phyloP scores from a whole-genome alignment of 306 rosid genomes.

The Vigna radiata region DNA sequence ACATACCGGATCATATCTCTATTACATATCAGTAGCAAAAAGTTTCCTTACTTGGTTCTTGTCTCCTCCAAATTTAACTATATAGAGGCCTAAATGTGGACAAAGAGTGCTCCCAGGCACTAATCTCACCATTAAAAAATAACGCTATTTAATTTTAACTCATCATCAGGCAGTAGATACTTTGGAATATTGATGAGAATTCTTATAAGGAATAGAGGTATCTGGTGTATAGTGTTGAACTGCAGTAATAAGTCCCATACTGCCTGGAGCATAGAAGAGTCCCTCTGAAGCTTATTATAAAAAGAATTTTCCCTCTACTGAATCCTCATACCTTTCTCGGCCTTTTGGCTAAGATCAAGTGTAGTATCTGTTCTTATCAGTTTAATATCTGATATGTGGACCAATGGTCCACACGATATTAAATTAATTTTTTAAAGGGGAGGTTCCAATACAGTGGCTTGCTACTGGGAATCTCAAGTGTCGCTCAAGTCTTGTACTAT shows the following conservation, averaged over 20 bases:
- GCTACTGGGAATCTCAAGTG: not conserved
- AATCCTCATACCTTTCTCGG: slow-evolving; percentile 15
- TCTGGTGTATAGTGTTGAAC: too few species aligned
- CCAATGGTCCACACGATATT: not conserved
- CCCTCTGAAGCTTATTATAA: not conserved
- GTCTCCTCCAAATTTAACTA: not conserved
- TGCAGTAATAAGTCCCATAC: not conserved
- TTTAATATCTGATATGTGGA: slow-evolving; percentile 32
- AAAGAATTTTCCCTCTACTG: too few species aligned
- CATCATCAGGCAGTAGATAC: too few species aligned
- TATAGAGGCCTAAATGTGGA: not conserved
- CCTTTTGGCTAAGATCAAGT: slow-evolving; percentile 39
- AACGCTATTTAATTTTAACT: too few species aligned
- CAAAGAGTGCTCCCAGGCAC: not conserved
- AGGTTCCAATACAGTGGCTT: not conserved
- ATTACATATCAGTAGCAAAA: not conserved
- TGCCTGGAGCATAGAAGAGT: not conserved
- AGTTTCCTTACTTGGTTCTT: not conserved
- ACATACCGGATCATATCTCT: not conserved
- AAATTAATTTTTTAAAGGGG: not conserved
- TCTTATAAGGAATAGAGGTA: too few species aligned
- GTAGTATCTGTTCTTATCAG: slow-evolving; percentile 37
- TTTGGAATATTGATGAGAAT: too few species aligned
- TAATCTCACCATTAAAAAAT: not conserved
- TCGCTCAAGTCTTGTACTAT: not conserved